A percentile compares a stretch with the other conserved stretches of the same genome.
Conservation (phyloP, 192 early-diverging fungal species). For the Spizellomyces sp. region DNA sequence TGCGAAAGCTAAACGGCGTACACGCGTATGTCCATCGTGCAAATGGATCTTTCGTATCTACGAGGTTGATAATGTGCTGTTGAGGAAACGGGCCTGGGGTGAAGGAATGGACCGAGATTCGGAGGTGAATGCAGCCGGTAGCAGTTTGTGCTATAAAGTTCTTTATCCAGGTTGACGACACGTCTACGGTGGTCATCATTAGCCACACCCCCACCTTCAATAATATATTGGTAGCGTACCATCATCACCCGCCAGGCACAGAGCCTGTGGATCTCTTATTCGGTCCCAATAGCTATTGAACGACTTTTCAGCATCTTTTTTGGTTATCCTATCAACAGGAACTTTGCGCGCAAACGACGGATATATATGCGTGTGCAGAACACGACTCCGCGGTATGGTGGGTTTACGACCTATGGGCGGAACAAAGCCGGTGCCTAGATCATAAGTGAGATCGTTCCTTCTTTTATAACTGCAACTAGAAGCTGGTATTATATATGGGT, state of each 20-base stretch:
- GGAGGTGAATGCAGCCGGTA: background rate
- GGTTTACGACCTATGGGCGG: background rate
- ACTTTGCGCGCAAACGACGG: slow-evolving; percentile 3
- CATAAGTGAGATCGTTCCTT: background rate
- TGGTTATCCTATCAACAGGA: background rate
- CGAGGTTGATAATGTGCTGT: slow-evolving; percentile 28
- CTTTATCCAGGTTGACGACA: background rate
- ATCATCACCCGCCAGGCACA: background rate
- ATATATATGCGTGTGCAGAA: slow-evolving; percentile 1
- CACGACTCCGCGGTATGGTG: background rate
- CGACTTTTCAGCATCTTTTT: background rate
- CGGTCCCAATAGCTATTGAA: background rate
- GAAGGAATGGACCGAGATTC: background rate
- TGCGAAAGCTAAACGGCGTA: slow-evolving; percentile 38
- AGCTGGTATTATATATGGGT: too few species aligned
- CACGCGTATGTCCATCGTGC: slow-evolving; percentile 35
- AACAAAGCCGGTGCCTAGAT: slow-evolving; percentile 1
- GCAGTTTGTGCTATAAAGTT: background rate
- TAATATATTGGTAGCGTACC: background rate
- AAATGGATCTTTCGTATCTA: slow-evolving; percentile 32
- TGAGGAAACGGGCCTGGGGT: slow-evolving; percentile 4
- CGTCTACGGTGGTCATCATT: background rate
- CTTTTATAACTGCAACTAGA: too few species aligned
- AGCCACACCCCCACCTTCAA: background rate
- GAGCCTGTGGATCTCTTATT: background rate